Evolutionary conservation across 2,329 filamentous ascomycete species (phyloP).

Genomic region (Hyphodiscus sp.): DNA sequence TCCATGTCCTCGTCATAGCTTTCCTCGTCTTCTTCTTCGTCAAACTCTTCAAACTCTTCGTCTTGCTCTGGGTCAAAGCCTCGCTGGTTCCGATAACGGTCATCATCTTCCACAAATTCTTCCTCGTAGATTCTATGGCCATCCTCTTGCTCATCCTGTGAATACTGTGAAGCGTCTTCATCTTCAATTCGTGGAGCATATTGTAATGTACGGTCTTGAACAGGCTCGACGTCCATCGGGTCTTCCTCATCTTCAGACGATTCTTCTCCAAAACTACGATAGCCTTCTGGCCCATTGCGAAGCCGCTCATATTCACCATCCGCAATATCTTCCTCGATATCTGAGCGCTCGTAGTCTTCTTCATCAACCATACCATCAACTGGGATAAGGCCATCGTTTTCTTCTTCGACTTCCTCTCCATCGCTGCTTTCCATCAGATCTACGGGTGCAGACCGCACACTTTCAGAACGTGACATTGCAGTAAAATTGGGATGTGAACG

Average conservation of each 20-base stretch:
- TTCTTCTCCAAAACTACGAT: slow-evolving; percentile 6
- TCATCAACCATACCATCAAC: slow-evolving; percentile 6
- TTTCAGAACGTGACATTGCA: slow-evolving; percentile 21
- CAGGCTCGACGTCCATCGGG: background rate
- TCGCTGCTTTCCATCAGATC: slow-evolving; percentile 23
- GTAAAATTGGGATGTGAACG: slow-evolving; percentile 2
- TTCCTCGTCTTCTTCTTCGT: slow-evolving; percentile 2
- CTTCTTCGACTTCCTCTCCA: slow-evolving; percentile 7
- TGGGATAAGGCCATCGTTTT: background rate
- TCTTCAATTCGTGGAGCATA: background rate
- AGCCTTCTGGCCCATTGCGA: background rate
- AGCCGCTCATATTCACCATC: slow-evolving; percentile 21
- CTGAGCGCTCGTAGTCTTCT: slow-evolving; percentile 15
- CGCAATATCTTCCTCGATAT: slow-evolving; percentile 30
- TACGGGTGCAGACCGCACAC: slow-evolving; percentile 18
- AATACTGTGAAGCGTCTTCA: background rate
- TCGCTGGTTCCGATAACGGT: background rate
- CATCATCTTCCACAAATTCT: background rate
- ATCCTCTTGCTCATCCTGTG: background rate
- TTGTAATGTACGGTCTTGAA: background rate
- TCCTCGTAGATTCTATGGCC: background rate
- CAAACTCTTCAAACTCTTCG: slow-evolving; percentile 4
- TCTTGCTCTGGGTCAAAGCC: background rate
- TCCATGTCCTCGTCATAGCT: slow-evolving; percentile 23
- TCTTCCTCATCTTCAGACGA: slow-evolving; percentile 4